Base-by-base conservation (phyloP, 1,139 yeast species). In the Geotrichum bryndzae region DNA sequence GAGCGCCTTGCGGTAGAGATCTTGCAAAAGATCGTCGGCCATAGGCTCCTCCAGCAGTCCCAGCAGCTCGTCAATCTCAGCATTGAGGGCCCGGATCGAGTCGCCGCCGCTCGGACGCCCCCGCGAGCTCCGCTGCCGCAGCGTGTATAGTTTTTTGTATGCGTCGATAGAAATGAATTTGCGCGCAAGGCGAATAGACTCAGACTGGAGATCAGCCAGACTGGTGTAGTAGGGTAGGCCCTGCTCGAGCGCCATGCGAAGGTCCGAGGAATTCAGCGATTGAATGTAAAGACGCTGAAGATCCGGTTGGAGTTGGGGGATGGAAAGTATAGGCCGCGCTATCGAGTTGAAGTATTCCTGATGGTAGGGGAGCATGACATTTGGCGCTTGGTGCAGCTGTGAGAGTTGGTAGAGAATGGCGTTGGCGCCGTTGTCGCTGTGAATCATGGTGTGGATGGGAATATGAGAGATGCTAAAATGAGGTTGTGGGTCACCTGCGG, bases 11-110 rank as follows among this genome's bases (percentile, higher is more conserved):
- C 61, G 52, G 45, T 59, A 59, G 38, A 59, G n/a, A 29, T 59
- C 61, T 27, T 59, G 61, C 8, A 59, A 41, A 25, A 59, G 56
- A 31, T 59, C 61, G 31, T 59, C 61, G 18, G 48, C 61, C 58
- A 59, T 51, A 5, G 61, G 61, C 11, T 51, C 55, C 41, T 59
- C 61, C 7, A 59, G 38, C 13, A 54, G 31, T 6, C 52, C 52
- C 56, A 59, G 53, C 48, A 53, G 31, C 4, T 27, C 7, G 29
- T 59, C 61, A 23, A 59, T 59, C 38, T 59, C 56, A 2, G 41
- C 23, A 53, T 51, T 55, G 41, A 51, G 61, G 22, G 23, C 45
- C 18, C 33, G 25, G 27, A 55, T 55, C 23, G 61, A 50, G 31
- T 48, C 38, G 54, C n/a, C 10, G 15, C 54, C 58, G 7, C 7